Conservation (phyloP, 768 basidiomycete genomes). For the Psilocybe cubensis region DNA sequence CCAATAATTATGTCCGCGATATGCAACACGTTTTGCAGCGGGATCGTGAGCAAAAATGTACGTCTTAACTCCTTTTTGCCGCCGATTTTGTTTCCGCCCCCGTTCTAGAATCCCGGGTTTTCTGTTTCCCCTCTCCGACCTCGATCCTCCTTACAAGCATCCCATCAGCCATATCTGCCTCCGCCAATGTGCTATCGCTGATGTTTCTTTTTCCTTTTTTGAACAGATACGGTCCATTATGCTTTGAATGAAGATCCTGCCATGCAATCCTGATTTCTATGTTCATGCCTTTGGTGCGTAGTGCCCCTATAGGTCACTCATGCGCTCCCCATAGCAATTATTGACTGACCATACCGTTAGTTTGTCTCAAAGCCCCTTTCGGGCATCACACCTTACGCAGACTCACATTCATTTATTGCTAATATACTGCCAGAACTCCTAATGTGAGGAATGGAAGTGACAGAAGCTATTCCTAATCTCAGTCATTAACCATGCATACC, state of each 20-base stretch:
- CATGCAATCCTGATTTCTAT: not conserved
- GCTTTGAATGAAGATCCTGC: constrained; percentile 21
- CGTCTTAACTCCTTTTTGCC: constrained; percentile 32
- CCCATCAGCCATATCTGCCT: not conserved
- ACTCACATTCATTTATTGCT: too few species aligned
- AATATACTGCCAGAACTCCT: too few species aligned
- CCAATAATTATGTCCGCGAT: not conserved
- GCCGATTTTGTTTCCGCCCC: not conserved
- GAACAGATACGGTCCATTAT: constrained; percentile 32
- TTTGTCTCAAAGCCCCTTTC: too few species aligned
- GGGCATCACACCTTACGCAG: too few species aligned
- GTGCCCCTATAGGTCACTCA: too few species aligned
- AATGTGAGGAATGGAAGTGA: too few species aligned
- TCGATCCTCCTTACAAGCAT: not conserved
- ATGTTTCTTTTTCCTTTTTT: not conserved
- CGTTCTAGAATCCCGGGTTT: not conserved
- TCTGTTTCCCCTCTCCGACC: not conserved
- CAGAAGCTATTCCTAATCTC: too few species aligned
- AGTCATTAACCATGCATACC: too few species aligned
- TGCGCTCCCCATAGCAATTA: too few species aligned
- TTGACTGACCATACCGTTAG: too few species aligned
- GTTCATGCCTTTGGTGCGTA: not conserved
- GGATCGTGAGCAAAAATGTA: constrained; percentile 74
- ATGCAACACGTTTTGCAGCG: constrained; percentile 37
- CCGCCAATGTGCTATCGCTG: constrained; percentile 1